phyloP scores from a whole-genome alignment of 345 rosid genomes.

The Citrus reticulata region DNA sequence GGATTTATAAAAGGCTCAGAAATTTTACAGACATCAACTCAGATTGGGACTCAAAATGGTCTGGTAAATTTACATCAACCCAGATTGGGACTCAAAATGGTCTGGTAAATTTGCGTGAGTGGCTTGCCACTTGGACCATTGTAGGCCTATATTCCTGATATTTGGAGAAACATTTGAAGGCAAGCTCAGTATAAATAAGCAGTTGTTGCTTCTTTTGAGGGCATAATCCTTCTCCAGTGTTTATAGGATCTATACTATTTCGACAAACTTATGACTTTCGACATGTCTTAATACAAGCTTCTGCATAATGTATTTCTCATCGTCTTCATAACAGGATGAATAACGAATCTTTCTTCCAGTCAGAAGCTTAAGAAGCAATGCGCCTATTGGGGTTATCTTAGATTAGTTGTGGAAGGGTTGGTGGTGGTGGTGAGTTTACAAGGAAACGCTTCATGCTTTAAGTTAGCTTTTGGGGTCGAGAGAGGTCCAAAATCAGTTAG shows the following conservation, averaged over 20 bases:
- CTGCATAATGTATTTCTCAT: not conserved
- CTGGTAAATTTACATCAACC: not conserved
- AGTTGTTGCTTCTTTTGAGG: not conserved
- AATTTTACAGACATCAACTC: too few species aligned
- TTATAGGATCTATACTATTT: not conserved
- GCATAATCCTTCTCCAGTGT: not conserved
- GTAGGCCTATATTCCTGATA: conserved; percentile 6
- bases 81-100: too few species aligned
- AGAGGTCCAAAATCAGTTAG: too few species aligned
- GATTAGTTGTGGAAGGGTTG: too few species aligned
- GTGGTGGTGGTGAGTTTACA: too few species aligned
- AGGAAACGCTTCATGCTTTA: too few species aligned
- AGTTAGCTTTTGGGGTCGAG: too few species aligned
- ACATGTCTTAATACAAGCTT: not conserved
- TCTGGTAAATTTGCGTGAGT: not conserved
- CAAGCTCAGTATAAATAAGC: not conserved
- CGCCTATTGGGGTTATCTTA: not conserved
- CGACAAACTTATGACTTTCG: not conserved
- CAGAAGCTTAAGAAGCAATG: not conserved
- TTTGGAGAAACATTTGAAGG: not conserved
- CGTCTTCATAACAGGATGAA: not conserved
- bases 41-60: too few species aligned
- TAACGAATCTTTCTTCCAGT: not conserved
- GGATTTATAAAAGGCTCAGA: too few species aligned
- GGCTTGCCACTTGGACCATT: conserved; percentile 17